These are phyloP conservation scores for Lepraria neglecta DNA, from an alignment of 495 filamentous ascomycete species.

Conservation along the genomic window DNA sequence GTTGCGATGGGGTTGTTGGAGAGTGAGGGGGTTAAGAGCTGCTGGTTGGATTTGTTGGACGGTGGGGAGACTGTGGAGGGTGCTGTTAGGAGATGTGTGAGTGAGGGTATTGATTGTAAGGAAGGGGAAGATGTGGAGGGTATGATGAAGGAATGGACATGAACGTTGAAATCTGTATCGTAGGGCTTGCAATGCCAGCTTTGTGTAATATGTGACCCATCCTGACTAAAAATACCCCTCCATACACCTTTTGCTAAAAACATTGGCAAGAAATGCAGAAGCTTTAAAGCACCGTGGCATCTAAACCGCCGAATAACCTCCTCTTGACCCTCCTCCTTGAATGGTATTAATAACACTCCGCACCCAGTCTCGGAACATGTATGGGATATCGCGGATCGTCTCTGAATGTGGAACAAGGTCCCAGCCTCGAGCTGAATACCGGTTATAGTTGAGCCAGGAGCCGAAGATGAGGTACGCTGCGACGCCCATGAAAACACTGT, in stretches of 20 bases:
- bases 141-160: slow-evolving; percentile 37
- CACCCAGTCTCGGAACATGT: slow-evolving; percentile 82
- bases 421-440: slow-evolving; percentile 90
- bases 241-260: slow-evolving; percentile 7
- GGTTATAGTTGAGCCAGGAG: slow-evolving; percentile 98
- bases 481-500: slow-evolving; percentile 72
- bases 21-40: slow-evolving; percentile 38
- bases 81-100: slow-evolving; percentile 60
- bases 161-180: neutral
- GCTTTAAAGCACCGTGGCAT: neutral
- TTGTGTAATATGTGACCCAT: too few species aligned
- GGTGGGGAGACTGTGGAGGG: slow-evolving; percentile 52
- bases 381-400: slow-evolving; percentile 85
- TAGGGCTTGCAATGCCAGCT: too few species aligned
- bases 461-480: slow-evolving; percentile 96
- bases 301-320: slow-evolving; percentile 92
- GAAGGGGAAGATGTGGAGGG: slow-evolving; percentile 58
- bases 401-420: slow-evolving; percentile 91
- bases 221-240: neutral
- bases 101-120: slow-evolving; percentile 55
- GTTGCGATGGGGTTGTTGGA: slow-evolving; percentile 60
- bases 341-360: slow-evolving; percentile 72
- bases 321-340: slow-evolving; percentile 70
- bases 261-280: slow-evolving; percentile 13
- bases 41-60: slow-evolving; percentile 55